phyloP scores from a whole-genome alignment of 306 rosid genomes.

The Trifolium fragiferum region DNA sequence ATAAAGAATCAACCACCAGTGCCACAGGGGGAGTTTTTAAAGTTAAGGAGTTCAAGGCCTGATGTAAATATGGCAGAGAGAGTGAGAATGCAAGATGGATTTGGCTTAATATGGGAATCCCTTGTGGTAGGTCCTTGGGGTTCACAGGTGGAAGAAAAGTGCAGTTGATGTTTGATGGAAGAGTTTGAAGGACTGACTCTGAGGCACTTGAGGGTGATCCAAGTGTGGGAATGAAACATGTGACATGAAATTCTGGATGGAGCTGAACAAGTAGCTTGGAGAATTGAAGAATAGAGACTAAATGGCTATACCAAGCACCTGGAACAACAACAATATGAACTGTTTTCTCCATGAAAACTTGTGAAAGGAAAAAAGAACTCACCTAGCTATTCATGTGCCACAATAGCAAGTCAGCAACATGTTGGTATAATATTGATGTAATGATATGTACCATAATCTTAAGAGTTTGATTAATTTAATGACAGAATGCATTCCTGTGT shows the following conservation, averaged over 20 bases:
- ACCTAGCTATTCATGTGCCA: not conserved
- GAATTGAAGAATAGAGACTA: constrained; percentile 9
- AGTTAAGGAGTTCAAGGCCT: not conserved
- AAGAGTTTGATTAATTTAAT: not conserved
- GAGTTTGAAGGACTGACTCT: constrained; percentile 10
- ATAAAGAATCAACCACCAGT: not conserved
- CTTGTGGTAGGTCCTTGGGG: not conserved
- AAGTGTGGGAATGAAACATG: not conserved
- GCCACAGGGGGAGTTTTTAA: not conserved
- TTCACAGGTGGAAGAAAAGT: constrained; percentile 8
- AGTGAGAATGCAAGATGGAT: not conserved
- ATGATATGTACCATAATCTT: not conserved
- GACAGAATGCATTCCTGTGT: not conserved
- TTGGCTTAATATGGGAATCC: not conserved
- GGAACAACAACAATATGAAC: not conserved
- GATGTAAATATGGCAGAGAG: not conserved
- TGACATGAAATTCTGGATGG: not conserved
- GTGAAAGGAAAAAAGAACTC: not conserved
- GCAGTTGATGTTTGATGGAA: constrained; percentile 2
- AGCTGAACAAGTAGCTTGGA: constrained; percentile 13
- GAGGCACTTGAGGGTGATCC: constrained; percentile 3
- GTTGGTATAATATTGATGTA: not conserved
- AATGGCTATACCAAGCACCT: constrained; percentile 7
- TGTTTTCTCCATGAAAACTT: not conserved
- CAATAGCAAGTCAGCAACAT: not conserved